Evolutionary conservation across 495 filamentous ascomycete species (phyloP), one percentile per base, ranked within the genome.

Genomic region (Platismatia glauca): DNA sequence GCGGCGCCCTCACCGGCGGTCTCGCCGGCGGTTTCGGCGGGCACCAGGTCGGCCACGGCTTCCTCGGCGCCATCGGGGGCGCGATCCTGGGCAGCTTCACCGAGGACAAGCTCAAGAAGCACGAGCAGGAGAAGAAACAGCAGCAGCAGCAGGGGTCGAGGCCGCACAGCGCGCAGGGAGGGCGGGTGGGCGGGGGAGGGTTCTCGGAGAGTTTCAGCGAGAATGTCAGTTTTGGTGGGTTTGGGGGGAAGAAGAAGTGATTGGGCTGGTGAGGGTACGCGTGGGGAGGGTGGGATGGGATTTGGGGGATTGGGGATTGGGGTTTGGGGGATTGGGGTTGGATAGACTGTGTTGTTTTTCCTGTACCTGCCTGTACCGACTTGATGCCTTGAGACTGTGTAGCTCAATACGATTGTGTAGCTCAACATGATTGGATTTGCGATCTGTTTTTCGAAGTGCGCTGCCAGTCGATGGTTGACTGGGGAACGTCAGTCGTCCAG

Each of bases 31-130:
- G n/a, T n/a, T n/a, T n/a, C n/a, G n/a, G n/a, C n/a, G n/a, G n/a
- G n/a, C n/a, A n/a, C n/a, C n/a, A n/a, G n/a, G n/a, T n/a, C n/a
- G n/a, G n/a, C n/a, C n/a, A n/a, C n/a, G n/a, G n/a, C n/a, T n/a
- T n/a, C n/a, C 20, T 44, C 7, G 79, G 79, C 35, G 72, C 79
- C 13, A 66, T 81, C 46, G 77, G 77, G 7, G 79, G 79, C 39
- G 79, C 78, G 0, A 66, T 81, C 18, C 31, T 76, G n/a, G 78
- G 78, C 1, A 79, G 75, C 56, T 69, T 76, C 2, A 1, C 77
- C 0, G 73, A 73, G 43, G 63, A 76, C 41, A 72, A 74, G 57
- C 41, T 76, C 16, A 74, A 75, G 55, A 71, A 69, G 48, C 60
- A 44, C 44, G n/a, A 41, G 46, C 34, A 31, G 43, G 24, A 44